A percentile compares a stretch with the other conserved stretches of the same genome.
phyloP scores from a whole-genome alignment of 1,284 basidiomycete genomes.

The Papiliotrema fonsecae region DNA sequence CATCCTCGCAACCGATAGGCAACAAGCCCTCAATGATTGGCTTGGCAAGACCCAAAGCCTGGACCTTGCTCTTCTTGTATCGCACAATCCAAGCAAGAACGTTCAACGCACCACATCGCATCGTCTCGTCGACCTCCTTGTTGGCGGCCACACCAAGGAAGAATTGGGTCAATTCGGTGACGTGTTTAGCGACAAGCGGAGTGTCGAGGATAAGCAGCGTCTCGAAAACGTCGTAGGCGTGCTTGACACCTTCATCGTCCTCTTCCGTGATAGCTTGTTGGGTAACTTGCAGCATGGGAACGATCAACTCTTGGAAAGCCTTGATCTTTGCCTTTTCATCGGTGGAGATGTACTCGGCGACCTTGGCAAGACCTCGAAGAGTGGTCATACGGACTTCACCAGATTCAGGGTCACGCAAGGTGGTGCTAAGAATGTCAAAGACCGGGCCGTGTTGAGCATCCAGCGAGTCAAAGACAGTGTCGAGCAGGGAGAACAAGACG shows the following conservation, averaged over 20 bases:
- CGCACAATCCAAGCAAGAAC: slow-evolving; percentile 93
- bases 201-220: slow-evolving; percentile 92
- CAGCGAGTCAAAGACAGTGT: slow-evolving; percentile 85
- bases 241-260: slow-evolving; percentile 77
- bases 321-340: slow-evolving; percentile 86
- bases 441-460: slow-evolving; percentile 71
- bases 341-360: slow-evolving; percentile 87
- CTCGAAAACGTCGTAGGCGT: slow-evolving; percentile 94
- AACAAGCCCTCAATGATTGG: slow-evolving; percentile 87
- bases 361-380: slow-evolving; percentile 79
- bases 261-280: slow-evolving; percentile 77
- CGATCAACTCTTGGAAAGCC: slow-evolving; percentile 84
- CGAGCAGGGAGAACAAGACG: slow-evolving; percentile 87
- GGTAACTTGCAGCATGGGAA: slow-evolving; percentile 84
- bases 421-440: slow-evolving; percentile 73
- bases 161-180: slow-evolving; percentile 84
- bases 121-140: slow-evolving; percentile 68
- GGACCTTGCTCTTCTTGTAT: slow-evolving; percentile 97
- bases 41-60: slow-evolving; percentile 76
- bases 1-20: slow-evolving; percentile 86
- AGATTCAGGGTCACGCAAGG: slow-evolving; percentile 83
- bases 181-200: slow-evolving; percentile 82
- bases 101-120: slow-evolving; percentile 88
- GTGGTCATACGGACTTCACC: slow-evolving; percentile 89
- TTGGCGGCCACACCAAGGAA: slow-evolving; percentile 82